Evolutionary conservation across 805 yeast genomes (phyloP).

Genomic region (Kuraishia piskuri): DNA sequence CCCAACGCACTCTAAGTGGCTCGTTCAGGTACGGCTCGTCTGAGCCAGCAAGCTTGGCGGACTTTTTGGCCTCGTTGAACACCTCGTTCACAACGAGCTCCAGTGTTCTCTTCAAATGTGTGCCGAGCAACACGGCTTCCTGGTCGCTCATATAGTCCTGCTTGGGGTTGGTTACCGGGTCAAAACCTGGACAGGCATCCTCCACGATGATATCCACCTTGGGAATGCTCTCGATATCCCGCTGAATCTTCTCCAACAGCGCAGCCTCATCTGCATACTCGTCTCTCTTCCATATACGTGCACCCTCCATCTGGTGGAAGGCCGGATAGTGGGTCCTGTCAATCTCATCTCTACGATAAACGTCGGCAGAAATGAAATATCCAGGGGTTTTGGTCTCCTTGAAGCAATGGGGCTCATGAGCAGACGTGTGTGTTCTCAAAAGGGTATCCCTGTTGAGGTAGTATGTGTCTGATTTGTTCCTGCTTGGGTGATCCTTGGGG

Average conservation of each 20-base stretch:
- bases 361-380: slow-evolving; percentile 90
- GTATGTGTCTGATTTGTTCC: slow-evolving; percentile 88
- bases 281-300: slow-evolving; percentile 66
- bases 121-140: slow-evolving; percentile 62
- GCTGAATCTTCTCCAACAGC: slow-evolving; percentile 35
- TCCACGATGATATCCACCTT: slow-evolving; percentile 63
- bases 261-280: slow-evolving; percentile 21
- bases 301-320: slow-evolving; percentile 98
- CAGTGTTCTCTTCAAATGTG: slow-evolving; percentile 78
- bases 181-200: slow-evolving; percentile 55
- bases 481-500: slow-evolving; percentile 87
- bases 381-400: slow-evolving; percentile 63
- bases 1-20: slow-evolving; percentile 87
- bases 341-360: slow-evolving; percentile 89
- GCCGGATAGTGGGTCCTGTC: slow-evolving; percentile 96
- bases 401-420: slow-evolving; percentile 90
- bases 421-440: slow-evolving; percentile 91
- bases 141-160: slow-evolving; percentile 65
- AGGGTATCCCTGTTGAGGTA: slow-evolving; percentile 68
- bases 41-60: slow-evolving; percentile 54
- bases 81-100: slow-evolving; percentile 79
- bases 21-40: slow-evolving; percentile 53
- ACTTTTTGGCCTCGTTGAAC: slow-evolving; percentile 59
- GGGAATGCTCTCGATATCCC: slow-evolving; percentile 61
- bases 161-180: slow-evolving; percentile 60